These are phyloP conservation scores for Rhizoclosmatium globosum DNA, from an alignment of 192 early-diverging fungal species.

Conservation along the genomic window DNA sequence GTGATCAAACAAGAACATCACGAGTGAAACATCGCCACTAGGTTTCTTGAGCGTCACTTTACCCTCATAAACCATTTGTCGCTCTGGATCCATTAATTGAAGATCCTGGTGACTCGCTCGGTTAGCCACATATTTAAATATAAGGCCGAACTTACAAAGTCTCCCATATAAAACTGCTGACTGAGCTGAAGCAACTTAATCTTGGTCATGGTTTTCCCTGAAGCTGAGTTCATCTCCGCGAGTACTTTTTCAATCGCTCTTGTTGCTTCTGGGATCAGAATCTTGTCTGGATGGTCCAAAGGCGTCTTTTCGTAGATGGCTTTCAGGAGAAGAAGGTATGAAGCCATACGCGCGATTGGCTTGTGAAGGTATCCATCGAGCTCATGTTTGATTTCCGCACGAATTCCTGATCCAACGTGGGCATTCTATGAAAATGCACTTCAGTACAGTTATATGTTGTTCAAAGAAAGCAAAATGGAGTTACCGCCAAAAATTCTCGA, in stretches of 20 bases:
- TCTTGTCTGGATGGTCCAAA: conserved; percentile 79
- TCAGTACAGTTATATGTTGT: too few relatives aligned
- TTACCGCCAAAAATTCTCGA: conserved; percentile 78
- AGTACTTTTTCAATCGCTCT: conserved; percentile 78
- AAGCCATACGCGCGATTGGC: conserved; percentile 86
- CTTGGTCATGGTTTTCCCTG: conserved; percentile 87
- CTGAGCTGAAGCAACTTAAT: conserved; percentile 82
- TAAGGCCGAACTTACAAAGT: conserved; percentile 38
- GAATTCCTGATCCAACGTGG: background rate
- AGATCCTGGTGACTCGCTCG: conserved; percentile 62
- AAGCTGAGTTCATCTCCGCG: conserved; percentile 82
- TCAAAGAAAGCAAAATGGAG: too few relatives aligned
- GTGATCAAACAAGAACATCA: conserved; percentile 89
- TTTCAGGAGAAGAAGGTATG: conserved; percentile 84
- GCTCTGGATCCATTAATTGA: conserved; percentile 72
- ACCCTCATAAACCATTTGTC: conserved; percentile 82
- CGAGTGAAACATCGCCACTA: conserved; percentile 9
- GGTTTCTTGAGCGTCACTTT: conserved; percentile 61
- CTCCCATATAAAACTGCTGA: conserved; percentile 40
- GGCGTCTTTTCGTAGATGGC: conserved; percentile 87
- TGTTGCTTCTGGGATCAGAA: conserved; percentile 76
- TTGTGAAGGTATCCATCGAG: conserved; percentile 30
- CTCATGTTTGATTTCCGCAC: conserved; percentile 10
- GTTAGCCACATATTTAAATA: conserved; percentile 53
- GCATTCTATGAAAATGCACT: background rate